Evolutionary conservation across 148 eudicot species (phyloP).

Genomic region (Fallopia convolvulus): DNA sequence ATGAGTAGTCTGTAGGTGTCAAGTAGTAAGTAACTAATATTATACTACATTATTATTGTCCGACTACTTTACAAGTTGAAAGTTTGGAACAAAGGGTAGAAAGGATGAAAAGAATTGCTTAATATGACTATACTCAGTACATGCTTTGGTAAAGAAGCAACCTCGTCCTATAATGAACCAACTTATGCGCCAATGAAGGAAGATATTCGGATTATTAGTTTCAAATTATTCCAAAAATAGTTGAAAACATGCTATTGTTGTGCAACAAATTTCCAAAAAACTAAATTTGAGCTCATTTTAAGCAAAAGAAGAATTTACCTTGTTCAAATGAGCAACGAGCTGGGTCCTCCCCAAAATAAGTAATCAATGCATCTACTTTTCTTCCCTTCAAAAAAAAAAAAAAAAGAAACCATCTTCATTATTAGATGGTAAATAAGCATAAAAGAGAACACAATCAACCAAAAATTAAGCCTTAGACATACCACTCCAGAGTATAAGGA

Average conservation of each 20-base stretch:
- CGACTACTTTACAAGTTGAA: not conserved
- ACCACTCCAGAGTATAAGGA: conserved; percentile 56
- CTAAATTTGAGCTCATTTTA: not conserved
- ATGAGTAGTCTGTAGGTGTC: not conserved
- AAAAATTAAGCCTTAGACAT: conserved; percentile 16
- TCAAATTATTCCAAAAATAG: not conserved
- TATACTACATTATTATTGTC: not conserved
- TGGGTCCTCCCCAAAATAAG: conserved; percentile 79
- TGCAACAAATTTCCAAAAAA: not conserved
- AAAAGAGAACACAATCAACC: not conserved
- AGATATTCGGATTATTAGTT: not conserved
- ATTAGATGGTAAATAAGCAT: not conserved
- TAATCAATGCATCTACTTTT: conserved; percentile 49
- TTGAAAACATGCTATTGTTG: not conserved
- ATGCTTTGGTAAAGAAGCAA: not conserved
- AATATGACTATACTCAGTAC: not conserved
- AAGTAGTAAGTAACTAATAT: not conserved
- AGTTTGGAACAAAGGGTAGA: not conserved
- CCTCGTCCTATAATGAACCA: not conserved
- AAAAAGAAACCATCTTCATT: not conserved
- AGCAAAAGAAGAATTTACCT: conserved; percentile 28
- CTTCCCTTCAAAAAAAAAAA: conserved; percentile 37
- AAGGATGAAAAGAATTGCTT: not conserved
- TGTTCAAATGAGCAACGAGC: conserved; percentile 64
- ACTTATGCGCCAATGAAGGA: too few relatives aligned